Conservation (phyloP, 2,329 filamentous ascomycete species). For the Dactylellina leptospora region DNA sequence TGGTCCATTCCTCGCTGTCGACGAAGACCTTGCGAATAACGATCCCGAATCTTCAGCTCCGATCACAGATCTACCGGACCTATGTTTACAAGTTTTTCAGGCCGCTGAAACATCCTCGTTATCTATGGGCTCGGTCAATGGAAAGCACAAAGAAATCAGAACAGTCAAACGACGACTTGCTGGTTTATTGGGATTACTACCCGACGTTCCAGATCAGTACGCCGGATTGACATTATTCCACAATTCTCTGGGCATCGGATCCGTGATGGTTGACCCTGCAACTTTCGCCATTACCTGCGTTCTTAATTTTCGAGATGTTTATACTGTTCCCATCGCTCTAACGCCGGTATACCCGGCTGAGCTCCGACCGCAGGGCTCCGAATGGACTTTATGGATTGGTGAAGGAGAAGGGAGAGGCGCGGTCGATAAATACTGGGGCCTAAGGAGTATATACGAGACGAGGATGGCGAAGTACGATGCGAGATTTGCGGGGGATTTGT, state of each 20-base stretch:
- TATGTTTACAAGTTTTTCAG: conserved; percentile 49
- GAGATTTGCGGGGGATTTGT: conserved; percentile 42
- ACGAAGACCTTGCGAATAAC: conserved; percentile 26
- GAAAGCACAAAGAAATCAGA: conserved; percentile 32
- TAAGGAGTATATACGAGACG: conserved; percentile 47
- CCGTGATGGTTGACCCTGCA: conserved; percentile 32
- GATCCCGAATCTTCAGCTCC: conserved; percentile 30
- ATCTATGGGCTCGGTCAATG: neutral
- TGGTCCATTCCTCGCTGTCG: conserved; percentile 29
- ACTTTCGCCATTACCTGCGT: conserved; percentile 42
- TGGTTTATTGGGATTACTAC: conserved; percentile 40
- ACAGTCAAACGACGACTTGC: conserved; percentile 41
- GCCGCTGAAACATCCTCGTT: conserved; percentile 23
- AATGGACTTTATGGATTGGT: conserved; percentile 44
- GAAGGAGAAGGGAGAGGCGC: conserved; percentile 16
- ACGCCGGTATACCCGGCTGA: conserved; percentile 35
- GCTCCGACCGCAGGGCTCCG: conserved; percentile 30
- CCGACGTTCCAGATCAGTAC: conserved; percentile 34
- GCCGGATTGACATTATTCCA: conserved; percentile 38
- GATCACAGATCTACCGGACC: conserved; percentile 35
- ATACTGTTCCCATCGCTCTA: conserved; percentile 32
- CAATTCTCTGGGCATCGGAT: conserved; percentile 20
- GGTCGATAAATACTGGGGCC: conserved; percentile 40
- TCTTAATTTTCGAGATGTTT: conserved; percentile 38
- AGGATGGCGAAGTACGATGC: conserved; percentile 51